Percentiles rank a stretch among this genome's conserved stretches.
Evolutionary conservation across 768 basidiomycete genomes (phyloP).

Genomic region (Leccinum ochraceum): DNA sequence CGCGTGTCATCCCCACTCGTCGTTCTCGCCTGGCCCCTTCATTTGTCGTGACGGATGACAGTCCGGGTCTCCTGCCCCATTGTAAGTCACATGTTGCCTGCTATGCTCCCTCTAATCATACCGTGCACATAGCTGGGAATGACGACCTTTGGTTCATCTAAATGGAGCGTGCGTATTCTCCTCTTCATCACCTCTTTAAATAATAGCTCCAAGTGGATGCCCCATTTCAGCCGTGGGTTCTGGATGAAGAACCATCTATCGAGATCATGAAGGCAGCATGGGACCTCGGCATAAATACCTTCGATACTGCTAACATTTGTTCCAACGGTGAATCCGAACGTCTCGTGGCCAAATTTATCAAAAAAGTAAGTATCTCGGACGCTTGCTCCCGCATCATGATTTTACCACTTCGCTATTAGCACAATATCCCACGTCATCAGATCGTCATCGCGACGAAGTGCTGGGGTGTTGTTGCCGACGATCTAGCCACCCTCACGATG

Average conservation of each 20-base stretch:
- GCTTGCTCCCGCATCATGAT: no score
- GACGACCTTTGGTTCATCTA: constrained; percentile 29
- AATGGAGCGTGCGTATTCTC: constrained; percentile 26
- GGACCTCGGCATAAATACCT: constrained; percentile 41
- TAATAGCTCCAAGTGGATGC: not conserved
- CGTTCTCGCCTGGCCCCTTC: no score
- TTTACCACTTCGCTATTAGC: no score
- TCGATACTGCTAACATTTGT: constrained; percentile 43
- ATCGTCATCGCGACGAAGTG: no score
- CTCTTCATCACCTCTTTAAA: not conserved
- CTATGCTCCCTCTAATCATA: not conserved
- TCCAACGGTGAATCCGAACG: constrained; percentile 28
- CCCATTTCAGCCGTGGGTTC: constrained; percentile 19
- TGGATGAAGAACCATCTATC: constrained; percentile 31
- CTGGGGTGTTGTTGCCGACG: no score
- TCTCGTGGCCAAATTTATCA: no score
- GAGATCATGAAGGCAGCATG: constrained; percentile 41
- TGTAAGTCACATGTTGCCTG: constrained; percentile 13
- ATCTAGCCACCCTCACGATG: no score
- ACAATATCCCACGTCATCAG: no score
- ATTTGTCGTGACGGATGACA: no score
- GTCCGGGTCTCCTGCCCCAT: constrained; percentile 32
- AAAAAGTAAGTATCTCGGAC: no score
- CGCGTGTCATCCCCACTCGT: no score
- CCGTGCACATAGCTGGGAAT: constrained; percentile 24